Evolutionary conservation across 257 asterid species (phyloP).

Genomic region (Solanum clarkiae): DNA sequence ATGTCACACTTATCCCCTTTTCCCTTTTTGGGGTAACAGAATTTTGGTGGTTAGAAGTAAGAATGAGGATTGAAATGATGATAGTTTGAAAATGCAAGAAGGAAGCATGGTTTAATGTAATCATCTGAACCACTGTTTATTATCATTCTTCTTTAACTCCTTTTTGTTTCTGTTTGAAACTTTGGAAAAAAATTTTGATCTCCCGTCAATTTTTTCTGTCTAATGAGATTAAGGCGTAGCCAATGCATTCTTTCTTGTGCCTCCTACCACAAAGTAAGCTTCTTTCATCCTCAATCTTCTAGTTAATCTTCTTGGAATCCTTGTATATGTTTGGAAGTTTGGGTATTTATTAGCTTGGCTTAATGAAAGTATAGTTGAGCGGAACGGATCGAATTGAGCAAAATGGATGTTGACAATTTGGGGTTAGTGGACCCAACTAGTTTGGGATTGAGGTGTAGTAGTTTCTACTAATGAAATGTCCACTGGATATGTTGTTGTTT

Average conservation of each 20-base stretch:
- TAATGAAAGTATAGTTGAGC: background rate
- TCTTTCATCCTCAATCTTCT: background rate
- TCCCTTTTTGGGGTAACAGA: background rate
- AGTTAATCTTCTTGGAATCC: background rate
- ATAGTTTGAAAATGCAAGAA: constrained; percentile 44
- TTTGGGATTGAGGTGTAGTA: background rate
- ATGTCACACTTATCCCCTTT: background rate
- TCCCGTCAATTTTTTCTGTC: constrained; percentile 10
- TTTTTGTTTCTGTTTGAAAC: constrained; percentile 17
- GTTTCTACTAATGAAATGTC: background rate
- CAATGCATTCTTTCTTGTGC: constrained; percentile 74
- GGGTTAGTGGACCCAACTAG: background rate
- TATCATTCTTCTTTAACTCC: constrained; percentile 10
- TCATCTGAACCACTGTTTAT: constrained; percentile 36
- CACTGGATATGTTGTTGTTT: no score
- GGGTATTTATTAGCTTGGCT: background rate
- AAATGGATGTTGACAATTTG: background rate
- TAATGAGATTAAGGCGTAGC: constrained; percentile 63
- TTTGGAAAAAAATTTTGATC: constrained; percentile 14
- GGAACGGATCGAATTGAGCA: background rate
- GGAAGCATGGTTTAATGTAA: constrained; percentile 53
- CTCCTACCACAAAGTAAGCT: constrained; percentile 53
- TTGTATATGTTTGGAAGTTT: background rate
- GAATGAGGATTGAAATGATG: constrained; percentile 23
- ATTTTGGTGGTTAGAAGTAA: background rate